Base-by-base conservation (phyloP, 2,329 filamentous ascomycete genomes). In the Beauveria australis region DNA sequence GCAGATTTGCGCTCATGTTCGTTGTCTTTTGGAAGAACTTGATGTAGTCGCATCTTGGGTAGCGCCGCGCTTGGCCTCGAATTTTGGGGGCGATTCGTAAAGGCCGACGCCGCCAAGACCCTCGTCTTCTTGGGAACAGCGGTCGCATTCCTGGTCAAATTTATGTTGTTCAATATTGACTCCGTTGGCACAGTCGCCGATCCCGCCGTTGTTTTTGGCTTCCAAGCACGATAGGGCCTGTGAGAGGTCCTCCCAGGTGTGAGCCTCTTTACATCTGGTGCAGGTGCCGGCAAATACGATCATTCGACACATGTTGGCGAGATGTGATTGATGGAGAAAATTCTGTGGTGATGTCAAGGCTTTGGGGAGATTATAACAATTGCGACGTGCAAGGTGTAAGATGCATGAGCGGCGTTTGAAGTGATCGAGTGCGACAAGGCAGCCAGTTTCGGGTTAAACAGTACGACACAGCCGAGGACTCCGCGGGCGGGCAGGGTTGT, bases 131-230 rank as follows among this genome's bases (percentile, higher is more conserved):
- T 75, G 74, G 51, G 70, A 64, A 60, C 78, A 81, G 16, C 68
- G 63, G 52, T 77, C 72, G 67, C 78, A 81, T 65, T 80, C 78
- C 62, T 79, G 78, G 64, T 79, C 77, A 62, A 79, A 79, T 3
- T 63, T 63, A 67, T 80, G 78, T 60, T 78, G 69, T 63, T 80
- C 77, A 43, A 71, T 64, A 44, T 71, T 66, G 33, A 78, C 70
- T 37, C 78, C 78, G 26, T 67, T 66, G 44, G 67, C 64, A 67
- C 78, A 81, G 52, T 74, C 68, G 46, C 78, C 78, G 59, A 81
- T 80, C 12, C 64, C 65, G 53, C 75, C 78, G 24, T 71, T 73
- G 68, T 81, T 81, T 65, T 81, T 81, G 43, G 78, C 77, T 63
- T 79, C 73, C 54, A 81, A 74, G 60, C 78, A 81, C 8, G 75